Base-by-base conservation (phyloP, 2,329 filamentous ascomycete species). In the Exophiala spinifera region DNA sequence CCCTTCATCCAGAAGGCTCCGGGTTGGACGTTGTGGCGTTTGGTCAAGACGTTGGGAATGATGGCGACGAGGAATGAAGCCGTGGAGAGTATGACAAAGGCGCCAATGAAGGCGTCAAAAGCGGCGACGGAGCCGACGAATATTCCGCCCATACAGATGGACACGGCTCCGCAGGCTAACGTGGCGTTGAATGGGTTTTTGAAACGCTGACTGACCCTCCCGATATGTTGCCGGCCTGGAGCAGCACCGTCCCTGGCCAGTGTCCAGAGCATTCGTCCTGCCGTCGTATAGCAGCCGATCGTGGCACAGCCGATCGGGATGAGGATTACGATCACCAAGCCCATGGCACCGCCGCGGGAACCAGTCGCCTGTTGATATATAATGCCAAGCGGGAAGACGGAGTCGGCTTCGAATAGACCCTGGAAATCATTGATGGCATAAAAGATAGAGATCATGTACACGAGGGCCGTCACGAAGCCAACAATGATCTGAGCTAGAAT, bases 291-390 rank as follows among this genome's bases (percentile, higher is more conserved):
- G 57, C 74, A 76, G 7, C 83, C 83, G 10, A 80, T 74, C 23
- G 76, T 71, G 44, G 76, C 77, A 56, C 76, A 73, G 55, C 81
- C 70, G 1, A 77, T 78, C 2, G 79, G 76, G 1, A 84, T 65
- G 59, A 82, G 75, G 23, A 81, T 73, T 1, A 87, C 73, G 23
- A 79, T 67, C 0, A 82, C 70, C 2, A 84, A 68, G 0, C 78
- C 79, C 0, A 78, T 73, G 0, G 80, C 77, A 1, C 79, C 81
- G 0, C 72, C 73, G 0, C 69, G 71, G 1, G 75, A 78, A 0
- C 77, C 75, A 0, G 80, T 83, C 0, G 79, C 80, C 66, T 84
- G 82, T 23, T 66, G 74, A 67, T 88, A 89, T 56, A 89, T 84
- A 49, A 84, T 80, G 8, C 83, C 81, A 13, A 88, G 79, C 0